A percentile compares a stretch with the other conserved stretches of the same genome.
Evolutionary conservation across 1,284 basidiomycete species (phyloP).

Genomic region (Leccinum subrobustum): DNA sequence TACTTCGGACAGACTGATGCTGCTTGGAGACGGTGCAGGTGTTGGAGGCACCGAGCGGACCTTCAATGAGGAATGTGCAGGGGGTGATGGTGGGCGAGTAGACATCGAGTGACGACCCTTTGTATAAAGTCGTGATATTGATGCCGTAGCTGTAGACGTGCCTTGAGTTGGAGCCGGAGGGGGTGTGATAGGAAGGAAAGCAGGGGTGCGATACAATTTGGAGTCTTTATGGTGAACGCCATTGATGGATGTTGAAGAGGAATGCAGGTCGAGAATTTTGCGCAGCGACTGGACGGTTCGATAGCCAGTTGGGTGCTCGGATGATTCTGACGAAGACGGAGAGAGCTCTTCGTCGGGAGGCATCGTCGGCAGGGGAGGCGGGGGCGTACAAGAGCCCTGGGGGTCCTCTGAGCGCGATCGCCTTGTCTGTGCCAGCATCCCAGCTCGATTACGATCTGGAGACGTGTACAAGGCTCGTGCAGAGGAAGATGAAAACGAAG

Average conservation of each 20-base stretch:
- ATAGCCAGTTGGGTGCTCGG: slow-evolving; percentile 50
- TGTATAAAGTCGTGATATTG: slow-evolving; percentile 70
- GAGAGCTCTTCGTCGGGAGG: slow-evolving; percentile 58
- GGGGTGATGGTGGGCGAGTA: slow-evolving; percentile 52
- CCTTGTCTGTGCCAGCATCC: slow-evolving; percentile 7
- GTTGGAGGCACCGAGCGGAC: slow-evolving; percentile 31
- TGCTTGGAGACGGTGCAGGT: slow-evolving; percentile 33
- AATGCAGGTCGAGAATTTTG: slow-evolving; percentile 64
- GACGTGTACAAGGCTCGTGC: slow-evolving; percentile 9
- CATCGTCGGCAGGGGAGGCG: slow-evolving; percentile 42
- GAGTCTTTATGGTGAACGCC: slow-evolving; percentile 14
- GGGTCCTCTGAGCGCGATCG: slow-evolving; percentile 42
- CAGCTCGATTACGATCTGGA: slow-evolving; percentile 13
- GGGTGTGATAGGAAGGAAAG: slow-evolving; percentile 43
- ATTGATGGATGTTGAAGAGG: slow-evolving; percentile 28
- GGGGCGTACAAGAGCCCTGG: slow-evolving; percentile 26
- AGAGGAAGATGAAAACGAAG: slow-evolving; percentile 14
- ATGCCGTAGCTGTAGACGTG: slow-evolving; percentile 71
- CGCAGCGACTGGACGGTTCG: slow-evolving; percentile 64
- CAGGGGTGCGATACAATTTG: slow-evolving; percentile 18
- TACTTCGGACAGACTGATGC: slow-evolving; percentile 32
- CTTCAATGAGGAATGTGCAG: slow-evolving; percentile 55
- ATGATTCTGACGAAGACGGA: slow-evolving; percentile 42
- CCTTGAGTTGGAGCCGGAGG: slow-evolving; percentile 49
- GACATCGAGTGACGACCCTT: slow-evolving; percentile 62